A percentile compares a stretch with the other conserved stretches of the same genome.
Evolutionary conservation across 2,329 filamentous ascomycete species (phyloP).

Genomic region (Elsinoe perseae): DNA sequence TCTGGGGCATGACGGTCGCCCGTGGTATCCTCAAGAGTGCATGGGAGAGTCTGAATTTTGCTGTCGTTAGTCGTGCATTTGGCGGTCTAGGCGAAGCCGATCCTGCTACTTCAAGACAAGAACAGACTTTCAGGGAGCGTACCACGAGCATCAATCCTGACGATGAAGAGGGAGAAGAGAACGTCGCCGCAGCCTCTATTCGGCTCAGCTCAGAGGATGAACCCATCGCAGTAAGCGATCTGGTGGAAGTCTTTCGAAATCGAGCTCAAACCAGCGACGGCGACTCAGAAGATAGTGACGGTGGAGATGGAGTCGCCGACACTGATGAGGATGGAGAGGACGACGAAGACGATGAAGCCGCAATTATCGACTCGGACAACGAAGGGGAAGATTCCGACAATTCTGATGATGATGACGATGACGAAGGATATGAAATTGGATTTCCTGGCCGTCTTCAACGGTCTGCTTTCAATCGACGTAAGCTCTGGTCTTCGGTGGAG

Average conservation of each 20-base stretch:
- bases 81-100: slow-evolving; percentile 48
- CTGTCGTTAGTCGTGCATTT: slow-evolving; percentile 53
- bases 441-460: slow-evolving; percentile 36
- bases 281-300: slow-evolving; percentile 12
- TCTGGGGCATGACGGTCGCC: slow-evolving; percentile 55
- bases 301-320: slow-evolving; percentile 17
- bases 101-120: slow-evolving; percentile 33
- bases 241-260: slow-evolving; percentile 18
- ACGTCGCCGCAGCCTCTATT: slow-evolving; percentile 25
- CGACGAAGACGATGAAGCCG: slow-evolving; percentile 20
- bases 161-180: slow-evolving; percentile 27
- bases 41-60: slow-evolving; percentile 48
- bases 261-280: slow-evolving; percentile 6
- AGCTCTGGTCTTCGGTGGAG: slow-evolving; percentile 46
- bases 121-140: slow-evolving; percentile 31
- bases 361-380: slow-evolving; percentile 8
- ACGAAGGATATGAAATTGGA: slow-evolving; percentile 29
- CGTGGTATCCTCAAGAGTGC: slow-evolving; percentile 53
- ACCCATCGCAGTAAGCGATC: slow-evolving; percentile 19
- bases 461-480: slow-evolving; percentile 42
- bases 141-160: slow-evolving; percentile 42
- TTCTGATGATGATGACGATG: slow-evolving; percentile 24
- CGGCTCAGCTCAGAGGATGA: slow-evolving; percentile 28
- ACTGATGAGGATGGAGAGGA: slow-evolving; percentile 17
- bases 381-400: slow-evolving; percentile 24